These are phyloP conservation scores for Periconia sp. DNA, from an alignment of 2,329 filamentous ascomycete species.

Conservation along the genomic window DNA sequence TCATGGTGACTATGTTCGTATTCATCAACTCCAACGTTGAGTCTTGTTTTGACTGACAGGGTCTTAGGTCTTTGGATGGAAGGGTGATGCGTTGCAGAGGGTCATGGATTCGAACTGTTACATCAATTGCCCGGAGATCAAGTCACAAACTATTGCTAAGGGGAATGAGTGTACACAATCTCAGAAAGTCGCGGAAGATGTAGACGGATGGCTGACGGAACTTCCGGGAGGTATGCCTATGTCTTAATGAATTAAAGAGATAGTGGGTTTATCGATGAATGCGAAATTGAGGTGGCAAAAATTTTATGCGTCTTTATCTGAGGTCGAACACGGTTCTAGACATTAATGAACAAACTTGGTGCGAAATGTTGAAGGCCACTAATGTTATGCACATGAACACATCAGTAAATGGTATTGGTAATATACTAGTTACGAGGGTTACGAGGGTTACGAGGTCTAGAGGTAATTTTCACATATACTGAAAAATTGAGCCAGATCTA, in stretches of 20 bases:
- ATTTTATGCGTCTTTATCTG: too few species aligned
- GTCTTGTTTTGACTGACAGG: not conserved
- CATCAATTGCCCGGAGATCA: constrained; percentile 46
- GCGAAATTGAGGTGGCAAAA: too few species aligned
- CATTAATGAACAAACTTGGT: too few species aligned
- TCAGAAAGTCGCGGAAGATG: constrained; percentile 69
- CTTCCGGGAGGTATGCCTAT: constrained; percentile 20
- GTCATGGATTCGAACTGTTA: constrained; percentile 28
- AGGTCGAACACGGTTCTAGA: too few species aligned
- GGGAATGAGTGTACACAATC: constrained; percentile 63
- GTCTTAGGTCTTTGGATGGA: constrained; percentile 58
- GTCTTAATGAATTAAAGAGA: not conserved
- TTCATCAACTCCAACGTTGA: not conserved
- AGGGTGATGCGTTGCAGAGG: constrained; percentile 51
- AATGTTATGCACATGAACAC: too few species aligned
- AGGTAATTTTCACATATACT: too few species aligned
- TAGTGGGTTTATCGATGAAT: too few species aligned
- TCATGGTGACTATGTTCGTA: constrained; percentile 37
- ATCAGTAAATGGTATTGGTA: too few species aligned
- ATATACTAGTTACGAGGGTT: too few species aligned
- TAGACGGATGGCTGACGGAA: constrained; percentile 70
- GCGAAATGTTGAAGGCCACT: too few species aligned
- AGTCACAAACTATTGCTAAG: constrained; percentile 47
- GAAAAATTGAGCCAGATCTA: too few species aligned
- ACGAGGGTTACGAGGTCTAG: too few species aligned